phyloP scores from a whole-genome alignment of 352 stramenopile species.

The Hyphochytrium catenoides region DNA sequence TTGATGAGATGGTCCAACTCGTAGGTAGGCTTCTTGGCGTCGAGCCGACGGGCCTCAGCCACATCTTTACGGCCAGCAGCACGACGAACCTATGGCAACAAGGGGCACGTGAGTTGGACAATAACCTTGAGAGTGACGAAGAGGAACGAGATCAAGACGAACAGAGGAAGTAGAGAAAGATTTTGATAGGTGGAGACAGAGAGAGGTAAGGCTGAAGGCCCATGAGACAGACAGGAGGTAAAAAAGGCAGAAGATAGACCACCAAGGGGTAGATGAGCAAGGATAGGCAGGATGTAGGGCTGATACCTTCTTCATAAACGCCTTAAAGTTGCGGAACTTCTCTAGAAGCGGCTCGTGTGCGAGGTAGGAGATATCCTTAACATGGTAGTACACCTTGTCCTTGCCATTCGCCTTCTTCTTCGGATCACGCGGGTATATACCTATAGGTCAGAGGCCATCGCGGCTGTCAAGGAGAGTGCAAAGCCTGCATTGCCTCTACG shows the following conservation, averaged over 20 bases:
- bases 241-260: neutral
- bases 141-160: no score
- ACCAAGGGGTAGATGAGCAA: neutral
- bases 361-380: slow-evolving; percentile 95
- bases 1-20: slow-evolving; percentile 94
- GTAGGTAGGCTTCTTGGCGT: slow-evolving; percentile 73
- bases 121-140: no score
- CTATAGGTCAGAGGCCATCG: no score
- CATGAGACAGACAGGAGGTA: neutral
- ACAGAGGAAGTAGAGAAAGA: slow-evolving; percentile 28
- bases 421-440: slow-evolving; percentile 93
- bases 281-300: no score
- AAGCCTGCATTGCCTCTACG: no score
- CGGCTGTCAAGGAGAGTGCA: no score
- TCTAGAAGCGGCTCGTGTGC: slow-evolving; percentile 92
- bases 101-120: no score
- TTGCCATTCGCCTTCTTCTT: slow-evolving; percentile 69
- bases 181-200: slow-evolving; percentile 4
- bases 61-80: slow-evolving; percentile 58
- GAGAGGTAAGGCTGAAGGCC: neutral
- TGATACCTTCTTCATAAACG: slow-evolving; percentile 99
- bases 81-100: no score
- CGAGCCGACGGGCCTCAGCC: slow-evolving; percentile 41
- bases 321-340: slow-evolving; percentile 93
- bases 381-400: slow-evolving; percentile 97